Evolutionary conservation across 352 stramenopile species (phyloP).

Genomic region (Globisporangium splendens): DNA sequence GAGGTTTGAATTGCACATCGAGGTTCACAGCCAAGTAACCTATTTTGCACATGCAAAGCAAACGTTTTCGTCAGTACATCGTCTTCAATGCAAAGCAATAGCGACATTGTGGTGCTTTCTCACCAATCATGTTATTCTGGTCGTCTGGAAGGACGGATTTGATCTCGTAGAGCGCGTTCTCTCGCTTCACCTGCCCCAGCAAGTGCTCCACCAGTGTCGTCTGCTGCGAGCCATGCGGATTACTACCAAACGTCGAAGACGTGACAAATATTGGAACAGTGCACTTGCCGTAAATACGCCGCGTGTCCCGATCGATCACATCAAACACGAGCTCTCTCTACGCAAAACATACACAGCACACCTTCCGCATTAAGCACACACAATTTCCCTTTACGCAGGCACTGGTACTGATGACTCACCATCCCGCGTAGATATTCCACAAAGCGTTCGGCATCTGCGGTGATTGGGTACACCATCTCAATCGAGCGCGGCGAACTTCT

Average conservation of each 20-base stretch:
- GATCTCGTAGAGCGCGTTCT: slow-evolving; percentile 43
- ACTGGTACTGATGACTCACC: background rate
- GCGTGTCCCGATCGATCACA: slow-evolving; percentile 48
- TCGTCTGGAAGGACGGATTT: slow-evolving; percentile 8
- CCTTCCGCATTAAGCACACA: background rate
- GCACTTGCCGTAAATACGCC: slow-evolving; percentile 36
- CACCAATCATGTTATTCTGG: slow-evolving; percentile 11
- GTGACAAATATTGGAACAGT: slow-evolving; percentile 16
- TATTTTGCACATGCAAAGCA: background rate
- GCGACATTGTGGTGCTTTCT: background rate
- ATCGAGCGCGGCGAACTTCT: background rate
- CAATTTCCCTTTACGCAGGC: no score
- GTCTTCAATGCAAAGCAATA: background rate
- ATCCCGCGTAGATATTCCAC: slow-evolving; percentile 15
- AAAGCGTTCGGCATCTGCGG: slow-evolving; percentile 7
- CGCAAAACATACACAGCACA: background rate
- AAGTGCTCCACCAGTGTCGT: slow-evolving; percentile 16
- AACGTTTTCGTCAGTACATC: background rate
- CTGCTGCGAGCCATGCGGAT: slow-evolving; percentile 1
- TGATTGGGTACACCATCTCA: slow-evolving; percentile 19
- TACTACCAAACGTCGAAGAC: background rate
- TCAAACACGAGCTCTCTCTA: slow-evolving; percentile 51
- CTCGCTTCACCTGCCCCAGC: slow-evolving; percentile 20
- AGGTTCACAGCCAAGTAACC: slow-evolving; percentile 32
- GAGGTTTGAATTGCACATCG: slow-evolving; percentile 5